phyloP scores from a whole-genome alignment of 306 rosid species.

The Quercus engelmannii region DNA sequence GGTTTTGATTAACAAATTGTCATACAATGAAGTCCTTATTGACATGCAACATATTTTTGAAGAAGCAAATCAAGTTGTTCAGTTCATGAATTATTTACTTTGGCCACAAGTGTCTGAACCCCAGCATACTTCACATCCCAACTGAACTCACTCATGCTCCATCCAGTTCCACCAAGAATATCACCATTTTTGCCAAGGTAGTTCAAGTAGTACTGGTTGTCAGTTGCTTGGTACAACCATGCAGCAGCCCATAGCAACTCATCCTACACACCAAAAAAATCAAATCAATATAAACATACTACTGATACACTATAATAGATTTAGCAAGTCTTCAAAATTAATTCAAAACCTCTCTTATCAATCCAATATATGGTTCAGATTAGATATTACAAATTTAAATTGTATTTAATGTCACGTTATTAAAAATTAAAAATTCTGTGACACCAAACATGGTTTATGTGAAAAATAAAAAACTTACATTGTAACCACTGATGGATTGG shows the following conservation, averaged over 20 bases:
- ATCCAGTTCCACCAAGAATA: constrained; percentile 90
- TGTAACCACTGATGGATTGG: constrained; percentile 86
- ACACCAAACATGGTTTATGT: too few species aligned
- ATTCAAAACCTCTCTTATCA: too few species aligned
- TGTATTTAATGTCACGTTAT: too few species aligned
- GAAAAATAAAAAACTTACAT: constrained; percentile 39
- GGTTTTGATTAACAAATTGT: too few species aligned
- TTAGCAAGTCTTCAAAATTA: too few species aligned
- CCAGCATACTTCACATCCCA: constrained; percentile 98
- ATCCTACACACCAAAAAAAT: constrained; percentile 38
- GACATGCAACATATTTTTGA: neutral
- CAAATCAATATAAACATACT: neutral
- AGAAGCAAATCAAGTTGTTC: neutral
- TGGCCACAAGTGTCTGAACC: constrained; percentile 81
- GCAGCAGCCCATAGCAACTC: constrained; percentile 98
- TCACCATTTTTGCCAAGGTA: constrained; percentile 83
- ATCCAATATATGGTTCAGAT: too few species aligned
- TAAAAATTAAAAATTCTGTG: too few species aligned
- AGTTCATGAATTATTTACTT: constrained; percentile 35
- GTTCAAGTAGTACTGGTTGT: constrained; percentile 67
- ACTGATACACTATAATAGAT: too few species aligned
- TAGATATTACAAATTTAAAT: too few species aligned
- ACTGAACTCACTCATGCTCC: constrained; percentile 86
- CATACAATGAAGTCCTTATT: neutral
- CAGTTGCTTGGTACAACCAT: constrained; percentile 88